A percentile compares a stretch with the other conserved stretches of the same genome.
phyloP scores from a whole-genome alignment of 1,284 basidiomycete species.

The Cutaneotrichosporon sp. region DNA sequence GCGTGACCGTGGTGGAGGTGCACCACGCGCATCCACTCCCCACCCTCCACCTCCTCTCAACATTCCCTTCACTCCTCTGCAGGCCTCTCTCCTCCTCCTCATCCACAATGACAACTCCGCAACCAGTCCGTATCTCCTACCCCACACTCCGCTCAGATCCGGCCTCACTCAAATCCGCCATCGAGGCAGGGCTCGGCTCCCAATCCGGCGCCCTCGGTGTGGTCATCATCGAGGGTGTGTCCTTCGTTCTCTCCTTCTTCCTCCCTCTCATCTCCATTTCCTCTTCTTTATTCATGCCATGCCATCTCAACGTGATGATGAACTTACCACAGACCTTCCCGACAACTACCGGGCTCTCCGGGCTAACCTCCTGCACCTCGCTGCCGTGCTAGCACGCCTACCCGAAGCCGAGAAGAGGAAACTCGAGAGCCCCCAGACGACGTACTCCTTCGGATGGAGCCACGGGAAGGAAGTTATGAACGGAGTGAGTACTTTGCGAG shows the following conservation, averaged over 20 bases:
- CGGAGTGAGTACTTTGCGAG: constrained; percentile 58
- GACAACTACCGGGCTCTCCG: constrained; percentile 59
- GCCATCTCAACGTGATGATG: too few relatives aligned
- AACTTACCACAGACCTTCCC: constrained; percentile 59
- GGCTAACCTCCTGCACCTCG: constrained; percentile 64
- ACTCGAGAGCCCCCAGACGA: constrained; percentile 53
- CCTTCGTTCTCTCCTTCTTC: neutral
- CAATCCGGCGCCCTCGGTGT: constrained; percentile 69
- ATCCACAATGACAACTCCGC: neutral
- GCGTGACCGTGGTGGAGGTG: too few relatives aligned
- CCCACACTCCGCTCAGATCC: constrained; percentile 59
- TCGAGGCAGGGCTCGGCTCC: constrained; percentile 72
- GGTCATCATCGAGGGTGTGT: constrained; percentile 59
- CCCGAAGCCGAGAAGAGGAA: constrained; percentile 61
- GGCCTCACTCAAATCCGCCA: constrained; percentile 55
- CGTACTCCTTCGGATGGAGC: constrained; percentile 73
- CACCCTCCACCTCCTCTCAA: neutral
- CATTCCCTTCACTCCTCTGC: neutral
- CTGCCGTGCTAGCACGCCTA: constrained; percentile 67
- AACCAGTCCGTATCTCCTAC: constrained; percentile 68
- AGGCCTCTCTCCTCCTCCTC: neutral
- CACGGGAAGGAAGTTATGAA: constrained; percentile 97
- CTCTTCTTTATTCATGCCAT: too few relatives aligned
- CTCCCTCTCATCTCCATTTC: neutral
- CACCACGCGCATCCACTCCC: neutral